A percentile compares a stretch with the other conserved stretches of the same genome.
Evolutionary conservation across 2,329 filamentous ascomycete species (phyloP).

Genomic region (Cladosporium colombiae): DNA sequence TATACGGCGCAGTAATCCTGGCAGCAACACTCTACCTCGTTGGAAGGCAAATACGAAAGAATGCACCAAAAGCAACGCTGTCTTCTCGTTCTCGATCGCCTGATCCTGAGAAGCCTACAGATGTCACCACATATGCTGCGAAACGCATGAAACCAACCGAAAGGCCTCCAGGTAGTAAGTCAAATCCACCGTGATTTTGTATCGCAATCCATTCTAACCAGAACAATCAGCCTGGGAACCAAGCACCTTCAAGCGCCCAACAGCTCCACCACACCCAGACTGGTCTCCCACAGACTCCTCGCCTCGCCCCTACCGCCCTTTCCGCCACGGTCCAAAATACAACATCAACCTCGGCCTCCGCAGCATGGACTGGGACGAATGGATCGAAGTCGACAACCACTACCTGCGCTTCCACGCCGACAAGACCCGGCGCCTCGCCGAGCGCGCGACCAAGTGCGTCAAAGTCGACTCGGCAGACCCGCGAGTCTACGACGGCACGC

Average conservation of each 20-base stretch:
- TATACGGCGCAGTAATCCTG: background rate
- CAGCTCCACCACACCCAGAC: slow-evolving; percentile 62
- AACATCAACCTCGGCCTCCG: slow-evolving; percentile 76
- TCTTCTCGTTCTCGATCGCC: slow-evolving; percentile 34
- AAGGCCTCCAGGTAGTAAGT: slow-evolving; percentile 51
- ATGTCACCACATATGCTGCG: slow-evolving; percentile 22
- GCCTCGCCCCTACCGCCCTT: slow-evolving; percentile 75
- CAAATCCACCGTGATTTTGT: background rate
- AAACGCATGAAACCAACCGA: slow-evolving; percentile 37
- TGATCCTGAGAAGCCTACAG: slow-evolving; percentile 49
- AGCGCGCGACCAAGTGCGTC: slow-evolving; percentile 68
- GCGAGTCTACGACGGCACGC: slow-evolving; percentile 61
- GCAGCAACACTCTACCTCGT: background rate
- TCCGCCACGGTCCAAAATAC: slow-evolving; percentile 71
- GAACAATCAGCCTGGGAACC: slow-evolving; percentile 55
- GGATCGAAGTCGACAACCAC: slow-evolving; percentile 84
- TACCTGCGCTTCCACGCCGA: slow-evolving; percentile 71
- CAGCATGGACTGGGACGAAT: slow-evolving; percentile 68
- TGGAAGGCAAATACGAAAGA: background rate
- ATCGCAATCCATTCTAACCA: background rate
- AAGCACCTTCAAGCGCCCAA: slow-evolving; percentile 60
- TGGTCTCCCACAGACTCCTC: slow-evolving; percentile 71
- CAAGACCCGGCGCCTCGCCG: slow-evolving; percentile 67
- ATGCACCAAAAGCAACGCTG: background rate
- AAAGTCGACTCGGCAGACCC: slow-evolving; percentile 66